These are phyloP conservation scores for Chaetothyriales sp. DNA, from an alignment of 2,329 filamentous ascomycete genomes.

Conservation along the genomic window DNA sequence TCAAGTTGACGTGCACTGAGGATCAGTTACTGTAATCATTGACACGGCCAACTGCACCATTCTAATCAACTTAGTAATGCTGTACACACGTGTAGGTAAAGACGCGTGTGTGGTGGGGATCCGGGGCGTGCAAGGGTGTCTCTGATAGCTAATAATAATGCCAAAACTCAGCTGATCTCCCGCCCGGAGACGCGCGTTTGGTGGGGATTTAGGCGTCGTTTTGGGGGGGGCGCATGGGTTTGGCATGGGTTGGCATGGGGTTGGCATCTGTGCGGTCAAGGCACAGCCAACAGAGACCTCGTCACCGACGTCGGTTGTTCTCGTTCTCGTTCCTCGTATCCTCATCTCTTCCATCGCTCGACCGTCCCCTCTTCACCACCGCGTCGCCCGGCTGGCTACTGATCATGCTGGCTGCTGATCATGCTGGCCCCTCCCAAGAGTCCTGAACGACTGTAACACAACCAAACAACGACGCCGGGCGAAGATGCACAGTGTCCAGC, in stretches of 20 bases:
- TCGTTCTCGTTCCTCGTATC: not conserved
- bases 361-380: not conserved
- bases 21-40: not conserved
- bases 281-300: not conserved
- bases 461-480: not conserved
- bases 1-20: not conserved
- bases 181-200: not conserved
- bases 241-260: no score
- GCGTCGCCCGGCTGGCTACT: not conserved
- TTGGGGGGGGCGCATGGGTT: no score
- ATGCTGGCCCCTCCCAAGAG: not conserved
- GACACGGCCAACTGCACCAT: no score
- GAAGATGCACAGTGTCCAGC: constrained; percentile 56
- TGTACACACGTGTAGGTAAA: no score
- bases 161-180: not conserved
- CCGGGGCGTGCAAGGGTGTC: no score
- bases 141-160: no score
- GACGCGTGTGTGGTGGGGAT: no score
- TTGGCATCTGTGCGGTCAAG: not conserved
- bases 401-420: not conserved
- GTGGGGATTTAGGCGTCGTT: not conserved
- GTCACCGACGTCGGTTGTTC: not conserved
- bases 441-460: not conserved
- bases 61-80: no score
- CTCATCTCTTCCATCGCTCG: constrained; percentile 2